phyloP scores from a whole-genome alignment of 2,329 filamentous ascomycete species.

The Beauveria sp. region DNA sequence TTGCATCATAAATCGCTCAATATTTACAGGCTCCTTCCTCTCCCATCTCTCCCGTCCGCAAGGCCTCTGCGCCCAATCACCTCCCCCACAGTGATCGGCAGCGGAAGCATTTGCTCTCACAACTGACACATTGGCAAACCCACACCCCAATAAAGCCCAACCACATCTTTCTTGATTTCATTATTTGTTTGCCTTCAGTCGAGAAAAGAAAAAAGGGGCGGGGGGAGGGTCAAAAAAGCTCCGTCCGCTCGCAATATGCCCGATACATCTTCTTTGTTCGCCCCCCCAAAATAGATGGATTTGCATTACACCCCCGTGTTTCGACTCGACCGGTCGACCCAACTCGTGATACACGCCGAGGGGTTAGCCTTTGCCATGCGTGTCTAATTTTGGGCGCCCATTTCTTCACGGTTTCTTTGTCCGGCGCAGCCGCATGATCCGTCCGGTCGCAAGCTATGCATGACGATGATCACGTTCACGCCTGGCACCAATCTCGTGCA shows the following conservation, averaged over 20 bases:
- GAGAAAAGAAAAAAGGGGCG: not conserved
- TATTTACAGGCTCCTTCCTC: no score
- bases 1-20: no score
- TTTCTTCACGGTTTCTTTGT: not conserved
- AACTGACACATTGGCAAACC: not conserved
- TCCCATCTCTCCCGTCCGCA: no score
- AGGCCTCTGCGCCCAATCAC: no score
- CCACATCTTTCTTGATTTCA: no score
- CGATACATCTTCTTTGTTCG: not conserved
- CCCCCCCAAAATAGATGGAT: not conserved
- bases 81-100: not conserved
- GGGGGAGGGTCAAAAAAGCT: not conserved
- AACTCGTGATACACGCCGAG: not conserved
- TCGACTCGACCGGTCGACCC: constrained; percentile 1
- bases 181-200: no score
- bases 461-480: constrained; percentile 1
- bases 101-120: not conserved
- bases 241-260: not conserved
- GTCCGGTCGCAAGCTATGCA: not conserved
- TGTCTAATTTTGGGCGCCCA: not conserved
- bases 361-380: not conserved
- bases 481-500: not conserved
- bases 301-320: constrained; percentile 2
- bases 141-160: no score
- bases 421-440: not conserved